Evolutionary conservation across 768 basidiomycete genomes (phyloP).

Genomic region (Lactarius hatsudake): DNA sequence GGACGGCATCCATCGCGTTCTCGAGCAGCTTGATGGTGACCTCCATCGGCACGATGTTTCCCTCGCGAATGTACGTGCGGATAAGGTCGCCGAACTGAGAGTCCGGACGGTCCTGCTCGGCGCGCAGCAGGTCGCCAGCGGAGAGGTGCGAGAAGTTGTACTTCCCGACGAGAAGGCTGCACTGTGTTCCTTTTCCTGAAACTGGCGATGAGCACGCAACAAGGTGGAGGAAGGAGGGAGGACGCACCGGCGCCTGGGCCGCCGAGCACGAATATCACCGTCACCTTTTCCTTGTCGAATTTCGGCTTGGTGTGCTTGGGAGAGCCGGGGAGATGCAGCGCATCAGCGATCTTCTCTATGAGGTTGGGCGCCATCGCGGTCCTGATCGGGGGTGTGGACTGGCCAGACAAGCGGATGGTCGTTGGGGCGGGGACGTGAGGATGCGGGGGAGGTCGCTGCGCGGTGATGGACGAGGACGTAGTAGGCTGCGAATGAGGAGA

Average conservation of each 20-base stretch:
- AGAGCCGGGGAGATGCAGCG: slow-evolving; percentile 33
- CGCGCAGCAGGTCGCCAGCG: slow-evolving; percentile 98
- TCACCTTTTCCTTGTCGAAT: slow-evolving; percentile 73
- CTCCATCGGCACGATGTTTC: slow-evolving; percentile 93
- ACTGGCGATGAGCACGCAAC: background rate
- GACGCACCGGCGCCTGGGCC: slow-evolving; percentile 88
- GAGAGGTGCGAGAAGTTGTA: slow-evolving; percentile 90
- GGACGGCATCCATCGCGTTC: slow-evolving; percentile 77
- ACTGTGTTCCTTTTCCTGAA: slow-evolving; percentile 95
- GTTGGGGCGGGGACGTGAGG: slow-evolving; percentile 54
- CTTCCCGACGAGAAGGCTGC: slow-evolving; percentile 74
- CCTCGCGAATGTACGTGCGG: slow-evolving; percentile 83
- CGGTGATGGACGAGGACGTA: slow-evolving; percentile 53
- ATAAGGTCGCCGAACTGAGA: slow-evolving; percentile 84
- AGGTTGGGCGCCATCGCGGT: slow-evolving; percentile 38
- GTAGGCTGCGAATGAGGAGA: slow-evolving; percentile 57
- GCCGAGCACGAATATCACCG: slow-evolving; percentile 92
- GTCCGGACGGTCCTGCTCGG: slow-evolving; percentile 85
- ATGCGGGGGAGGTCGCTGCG: slow-evolving; percentile 58
- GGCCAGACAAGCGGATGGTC: slow-evolving; percentile 68
- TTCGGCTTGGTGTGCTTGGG: slow-evolving; percentile 7
- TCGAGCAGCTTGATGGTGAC: slow-evolving; percentile 94
- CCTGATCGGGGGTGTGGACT: slow-evolving; percentile 39
- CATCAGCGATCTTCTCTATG: slow-evolving; percentile 42
- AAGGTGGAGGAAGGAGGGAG: slow-evolving; percentile 9